Evolutionary conservation across 495 filamentous ascomycete species (phyloP).

Genomic region (Annulohypoxylon bovei): DNA sequence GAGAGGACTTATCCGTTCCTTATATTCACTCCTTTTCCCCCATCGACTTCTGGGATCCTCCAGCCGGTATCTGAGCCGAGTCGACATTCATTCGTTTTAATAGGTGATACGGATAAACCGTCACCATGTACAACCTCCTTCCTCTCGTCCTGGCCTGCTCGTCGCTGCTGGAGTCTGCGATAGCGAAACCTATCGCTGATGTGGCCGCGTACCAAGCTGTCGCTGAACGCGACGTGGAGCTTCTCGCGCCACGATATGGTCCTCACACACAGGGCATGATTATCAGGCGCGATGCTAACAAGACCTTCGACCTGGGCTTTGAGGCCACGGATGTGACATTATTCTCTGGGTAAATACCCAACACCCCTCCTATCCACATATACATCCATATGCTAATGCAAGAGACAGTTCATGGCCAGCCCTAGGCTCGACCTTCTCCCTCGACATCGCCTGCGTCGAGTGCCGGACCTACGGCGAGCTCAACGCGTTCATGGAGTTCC

Average conservation of each 20-base stretch:
- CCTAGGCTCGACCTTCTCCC: conserved; percentile 17
- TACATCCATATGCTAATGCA: background rate
- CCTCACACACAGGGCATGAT: conserved; percentile 12
- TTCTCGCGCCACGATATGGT: conserved; percentile 1
- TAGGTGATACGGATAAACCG: background rate
- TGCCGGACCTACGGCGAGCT: conserved; percentile 40
- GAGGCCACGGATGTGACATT: conserved; percentile 27
- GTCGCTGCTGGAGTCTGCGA: conserved; percentile 27
- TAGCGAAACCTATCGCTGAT: conserved; percentile 29
- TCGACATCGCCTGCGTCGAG: conserved; percentile 33
- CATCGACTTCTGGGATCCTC: conserved; percentile 18
- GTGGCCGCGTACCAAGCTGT: background rate
- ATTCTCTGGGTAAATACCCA: conserved; percentile 31
- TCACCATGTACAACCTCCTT: conserved; percentile 25
- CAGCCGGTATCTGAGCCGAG: conserved; percentile 15
- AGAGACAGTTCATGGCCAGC: conserved; percentile 18
- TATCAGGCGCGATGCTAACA: conserved; percentile 36
- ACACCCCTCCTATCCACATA: background rate
- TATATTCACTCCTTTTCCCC: conserved; percentile 1
- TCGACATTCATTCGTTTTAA: conserved; percentile 8
- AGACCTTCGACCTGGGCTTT: conserved; percentile 37
- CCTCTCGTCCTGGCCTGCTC: conserved; percentile 16
- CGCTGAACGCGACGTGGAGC: conserved; percentile 6
- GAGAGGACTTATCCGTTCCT: conserved; percentile 13
- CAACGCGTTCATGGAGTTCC: conserved; percentile 36